Evolutionary conservation across 2,329 filamentous ascomycete species (phyloP).

Genomic region (Colletotrichum salicis): DNA sequence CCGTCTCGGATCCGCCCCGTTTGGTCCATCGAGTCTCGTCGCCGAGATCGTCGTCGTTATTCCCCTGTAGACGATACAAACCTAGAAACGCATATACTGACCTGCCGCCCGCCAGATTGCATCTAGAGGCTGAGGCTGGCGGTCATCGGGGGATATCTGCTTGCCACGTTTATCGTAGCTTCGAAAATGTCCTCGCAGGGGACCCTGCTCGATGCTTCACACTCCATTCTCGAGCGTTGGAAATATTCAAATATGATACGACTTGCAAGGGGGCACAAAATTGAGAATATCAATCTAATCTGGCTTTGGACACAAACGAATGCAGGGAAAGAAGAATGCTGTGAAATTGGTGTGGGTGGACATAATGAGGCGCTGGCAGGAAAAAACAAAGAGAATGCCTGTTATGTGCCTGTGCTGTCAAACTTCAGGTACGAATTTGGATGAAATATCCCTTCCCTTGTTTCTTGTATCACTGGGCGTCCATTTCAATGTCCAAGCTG

Average conservation of each 20-base stretch:
- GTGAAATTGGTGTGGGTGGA: neutral
- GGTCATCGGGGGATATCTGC: conserved; percentile 37
- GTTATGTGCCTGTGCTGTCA: conserved; percentile 4
- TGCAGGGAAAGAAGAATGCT: neutral
- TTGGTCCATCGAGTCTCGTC: neutral
- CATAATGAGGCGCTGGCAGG: neutral
- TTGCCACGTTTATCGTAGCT: conserved; percentile 49
- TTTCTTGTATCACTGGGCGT: neutral
- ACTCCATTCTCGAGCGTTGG: conserved; percentile 21
- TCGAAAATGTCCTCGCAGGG: conserved; percentile 37
- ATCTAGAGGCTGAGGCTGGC: conserved; percentile 11
- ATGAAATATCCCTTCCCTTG: conserved; percentile 1
- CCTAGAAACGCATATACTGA: neutral
- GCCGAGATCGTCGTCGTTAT: neutral
- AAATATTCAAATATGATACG: neutral
- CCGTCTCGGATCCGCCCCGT: neutral
- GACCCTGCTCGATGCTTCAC: neutral
- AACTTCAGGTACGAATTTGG: conserved; percentile 17
- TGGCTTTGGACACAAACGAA: neutral
- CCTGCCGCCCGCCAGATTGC: conserved; percentile 4
- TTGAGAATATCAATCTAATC: neutral
- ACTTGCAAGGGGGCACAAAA: neutral
- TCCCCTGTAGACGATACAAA: neutral
- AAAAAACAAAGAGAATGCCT: neutral
- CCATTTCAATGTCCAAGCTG: neutral